These are phyloP conservation scores for Wickerhamiella australiensis DNA, from an alignment of 805 yeast genomes.

Conservation along the genomic window DNA sequence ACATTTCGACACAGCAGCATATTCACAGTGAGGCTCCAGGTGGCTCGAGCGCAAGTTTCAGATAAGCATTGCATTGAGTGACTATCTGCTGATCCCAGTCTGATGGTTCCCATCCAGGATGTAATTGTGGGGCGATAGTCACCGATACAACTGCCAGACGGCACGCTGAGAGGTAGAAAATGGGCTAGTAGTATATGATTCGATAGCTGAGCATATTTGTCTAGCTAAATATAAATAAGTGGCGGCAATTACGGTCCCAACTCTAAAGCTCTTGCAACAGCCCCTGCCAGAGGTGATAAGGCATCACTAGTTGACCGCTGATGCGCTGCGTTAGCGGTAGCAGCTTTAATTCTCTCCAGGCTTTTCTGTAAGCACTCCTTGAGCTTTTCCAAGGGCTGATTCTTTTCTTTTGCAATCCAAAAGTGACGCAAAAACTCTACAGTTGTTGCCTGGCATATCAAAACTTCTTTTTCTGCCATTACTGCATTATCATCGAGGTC, in stretches of 20 bases:
- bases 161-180: too few species aligned
- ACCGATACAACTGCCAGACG: too few species aligned
- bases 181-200: too few species aligned
- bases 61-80: background rate
- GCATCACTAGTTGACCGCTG: background rate
- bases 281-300: background rate
- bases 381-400: background rate
- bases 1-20: background rate
- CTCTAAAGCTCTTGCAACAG: background rate
- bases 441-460: constrained; percentile 58
- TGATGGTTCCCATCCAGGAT: background rate
- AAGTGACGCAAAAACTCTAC: constrained; percentile 66
- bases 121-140: background rate
- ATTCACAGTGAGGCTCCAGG: background rate
- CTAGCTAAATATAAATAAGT: background rate
- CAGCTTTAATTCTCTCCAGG: constrained; percentile 5
- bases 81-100: background rate
- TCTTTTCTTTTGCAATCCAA: constrained; percentile 32
- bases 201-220: too few species aligned
- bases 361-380: background rate
- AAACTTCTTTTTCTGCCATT: constrained; percentile 34
- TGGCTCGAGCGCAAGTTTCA: background rate
- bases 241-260: background rate
- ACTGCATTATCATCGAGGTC: background rate
- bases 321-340: background rate